Base-by-base conservation (phyloP, 495 filamentous ascomycete genomes). In the Penicillium parvum region DNA sequence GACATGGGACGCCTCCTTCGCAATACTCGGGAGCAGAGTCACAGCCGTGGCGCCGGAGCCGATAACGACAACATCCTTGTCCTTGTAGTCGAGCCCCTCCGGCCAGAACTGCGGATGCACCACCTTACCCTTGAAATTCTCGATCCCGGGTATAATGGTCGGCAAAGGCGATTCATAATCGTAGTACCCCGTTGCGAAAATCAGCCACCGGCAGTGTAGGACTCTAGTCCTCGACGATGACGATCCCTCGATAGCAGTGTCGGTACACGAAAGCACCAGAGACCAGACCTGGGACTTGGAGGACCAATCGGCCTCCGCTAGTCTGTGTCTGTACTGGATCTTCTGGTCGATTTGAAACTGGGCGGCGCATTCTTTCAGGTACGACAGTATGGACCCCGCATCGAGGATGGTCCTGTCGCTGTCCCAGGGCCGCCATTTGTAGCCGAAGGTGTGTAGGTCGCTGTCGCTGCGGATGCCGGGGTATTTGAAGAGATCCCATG, bases 401-500 rank as follows among this genome's bases (percentile, higher is more conserved):
- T 71, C 52, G 2, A 74, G 80, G 41, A 86, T 81, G 14, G 71
- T 64, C 7, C 65, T 67, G 1, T 55, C 43, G 20, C 69, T 58
- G 0, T 65, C 64, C 81, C 82, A 86, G 5, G 77, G 76, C 11
- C 70, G 54, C 78, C 79, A 84, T 15, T 71, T 49, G 43, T 82
- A 78, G 35, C 77, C 77, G 40, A 80, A 83, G 12, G 76, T 69
- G 41, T 71, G 69, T 17, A 84, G 60, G 49, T 78, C 69, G 7
- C 73, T 76, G 65, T 83, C 79, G 20, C 74, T 75, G 36, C 78
- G 71, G 25, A 77, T 63, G 3, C 80, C 79, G 10, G 80, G 79
- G 36, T 82, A 85, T 19, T 68, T 70, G 60, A 79, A 84, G 19
- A 82, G 69, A 44, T 72, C 69, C 79, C 79, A 83, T 1, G 81